phyloP scores from a whole-genome alignment of 2,329 filamentous ascomycete genomes.

The Sporothrix brunneoviolacea region DNA sequence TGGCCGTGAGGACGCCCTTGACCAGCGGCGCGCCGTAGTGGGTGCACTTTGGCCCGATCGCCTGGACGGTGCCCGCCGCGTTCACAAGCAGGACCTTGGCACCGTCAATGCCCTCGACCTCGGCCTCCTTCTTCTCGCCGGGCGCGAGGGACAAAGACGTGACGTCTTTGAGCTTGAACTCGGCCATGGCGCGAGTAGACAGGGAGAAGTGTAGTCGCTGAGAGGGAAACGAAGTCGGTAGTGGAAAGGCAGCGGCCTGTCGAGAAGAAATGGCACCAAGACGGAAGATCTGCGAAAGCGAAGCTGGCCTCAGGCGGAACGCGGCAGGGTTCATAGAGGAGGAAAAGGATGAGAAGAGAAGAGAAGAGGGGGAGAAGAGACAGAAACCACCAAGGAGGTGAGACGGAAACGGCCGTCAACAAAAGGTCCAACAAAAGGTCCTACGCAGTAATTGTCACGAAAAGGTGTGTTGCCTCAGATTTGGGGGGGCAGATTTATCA shows the following conservation, averaged over 20 bases:
- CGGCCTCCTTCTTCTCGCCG: slow-evolving; percentile 79
- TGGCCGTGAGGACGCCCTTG: slow-evolving; percentile 75
- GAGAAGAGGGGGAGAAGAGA: slow-evolving; percentile 1
- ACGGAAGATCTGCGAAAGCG: not conserved
- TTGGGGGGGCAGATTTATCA: slow-evolving; percentile 4
- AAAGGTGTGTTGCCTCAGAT: slow-evolving; percentile 3
- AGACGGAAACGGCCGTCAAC: not conserved
- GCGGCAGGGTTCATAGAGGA: slow-evolving; percentile 16
- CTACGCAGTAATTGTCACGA: not conserved
- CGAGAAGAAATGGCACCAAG: not conserved
- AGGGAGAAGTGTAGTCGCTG: slow-evolving; percentile 17
- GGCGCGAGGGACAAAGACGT: slow-evolving; percentile 67
- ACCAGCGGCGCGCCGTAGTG: slow-evolving; percentile 85
- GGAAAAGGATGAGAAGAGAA: slow-evolving; percentile 12
- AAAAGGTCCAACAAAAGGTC: no score
- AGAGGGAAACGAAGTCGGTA: slow-evolving; percentile 17
- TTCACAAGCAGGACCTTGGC: slow-evolving; percentile 85
- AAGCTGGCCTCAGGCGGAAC: slow-evolving; percentile 3
- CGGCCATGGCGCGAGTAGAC: slow-evolving; percentile 38
- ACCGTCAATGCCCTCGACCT: slow-evolving; percentile 81
- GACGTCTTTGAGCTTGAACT: slow-evolving; percentile 69
- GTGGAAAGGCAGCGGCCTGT: not conserved
- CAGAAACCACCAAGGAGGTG: not conserved
- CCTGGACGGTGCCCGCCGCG: slow-evolving; percentile 67
- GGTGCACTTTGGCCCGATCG: slow-evolving; percentile 74